Percentiles rank a stretch among this genome's conserved stretches.
phyloP scores from a whole-genome alignment of 495 filamentous ascomycete genomes.

The Penicillium chermesinum region DNA sequence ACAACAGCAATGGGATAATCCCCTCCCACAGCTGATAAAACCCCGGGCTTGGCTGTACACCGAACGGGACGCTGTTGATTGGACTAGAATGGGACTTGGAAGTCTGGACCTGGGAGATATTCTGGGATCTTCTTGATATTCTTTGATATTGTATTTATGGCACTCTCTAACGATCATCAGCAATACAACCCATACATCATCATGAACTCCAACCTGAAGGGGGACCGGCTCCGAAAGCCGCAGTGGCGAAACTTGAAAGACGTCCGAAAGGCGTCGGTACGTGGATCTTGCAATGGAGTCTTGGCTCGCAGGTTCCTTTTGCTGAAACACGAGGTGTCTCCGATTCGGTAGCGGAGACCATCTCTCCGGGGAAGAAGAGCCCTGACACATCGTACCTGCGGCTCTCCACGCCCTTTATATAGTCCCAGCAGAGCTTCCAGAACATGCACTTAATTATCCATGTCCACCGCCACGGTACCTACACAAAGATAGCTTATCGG shows the following conservation, averaged over 20 bases:
- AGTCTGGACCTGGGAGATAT: too few species aligned
- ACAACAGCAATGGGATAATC: slow-evolving; percentile 23
- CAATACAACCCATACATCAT: neutral
- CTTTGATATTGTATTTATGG: neutral
- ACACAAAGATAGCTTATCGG: neutral
- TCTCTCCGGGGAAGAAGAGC: neutral
- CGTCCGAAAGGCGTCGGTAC: too few species aligned
- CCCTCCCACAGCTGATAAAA: too few species aligned
- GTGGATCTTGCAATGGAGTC: too few species aligned
- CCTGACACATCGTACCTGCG: too few species aligned
- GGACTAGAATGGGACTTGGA: too few species aligned
- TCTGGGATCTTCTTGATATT: too few species aligned
- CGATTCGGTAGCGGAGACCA: neutral
- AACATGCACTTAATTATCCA: too few species aligned
- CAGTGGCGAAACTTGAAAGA: neutral
- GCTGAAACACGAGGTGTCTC: neutral
- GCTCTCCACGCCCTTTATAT: too few species aligned
- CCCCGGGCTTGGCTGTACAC: neutral
- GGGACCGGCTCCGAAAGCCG: neutral
- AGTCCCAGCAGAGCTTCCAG: too few species aligned
- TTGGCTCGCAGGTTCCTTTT: too few species aligned
- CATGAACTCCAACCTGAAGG: neutral
- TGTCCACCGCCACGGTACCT: neutral
- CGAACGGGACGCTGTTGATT: too few species aligned
- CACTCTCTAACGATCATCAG: neutral